Base-by-base conservation (phyloP, 192 early-diverging fungal genomes). In the Rhizophagus sp. region DNA sequence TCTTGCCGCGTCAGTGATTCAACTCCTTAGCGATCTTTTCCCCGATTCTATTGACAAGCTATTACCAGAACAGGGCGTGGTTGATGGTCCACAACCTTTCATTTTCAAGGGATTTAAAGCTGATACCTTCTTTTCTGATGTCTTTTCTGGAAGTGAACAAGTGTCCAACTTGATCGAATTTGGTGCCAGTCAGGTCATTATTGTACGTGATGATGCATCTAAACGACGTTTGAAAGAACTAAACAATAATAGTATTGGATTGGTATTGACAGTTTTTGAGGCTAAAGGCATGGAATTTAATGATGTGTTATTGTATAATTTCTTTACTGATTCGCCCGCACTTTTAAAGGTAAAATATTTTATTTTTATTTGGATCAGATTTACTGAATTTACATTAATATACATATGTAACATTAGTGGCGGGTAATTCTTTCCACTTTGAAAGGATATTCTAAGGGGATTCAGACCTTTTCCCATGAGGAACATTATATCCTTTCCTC, bases 401-500 rank as follows among this genome's bases (percentile, higher is more conserved):
- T 47, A 47, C 11, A 12, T 47, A 64, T 24, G 27, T 44, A 36
- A 61, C 10, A 4, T 41, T 65, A 77, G 75, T 77, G 75, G 75
- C 33, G 75, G 30, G 24, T 65, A 63, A 77, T 77, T 41, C 75
- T 39, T 24, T 24, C 62, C 24, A 34, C 62, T 17, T 63, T 64
- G 7, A n/a, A 39, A 13, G 30, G 17, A 24, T 15, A n/a, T n/a
- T 0, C 61, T 39, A 63, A 77, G 27, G 75, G 75, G 64, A 9
- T 65, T 25, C 75, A 19, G n/a, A n/a, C 62, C 24, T 77, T 65
- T 41, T 47, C 62, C 25, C 72, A 79, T 79, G 52, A 75, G 12
- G 62, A 75, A 17, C 73, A 75, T 62, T 75, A 62, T 62, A 62
- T 65, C 8, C 76, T 77, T 77, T 77, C 63, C 17, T 77, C 76